Base-by-base conservation (phyloP, 768 basidiomycete genomes). In the Xerocomellus intermedius region DNA sequence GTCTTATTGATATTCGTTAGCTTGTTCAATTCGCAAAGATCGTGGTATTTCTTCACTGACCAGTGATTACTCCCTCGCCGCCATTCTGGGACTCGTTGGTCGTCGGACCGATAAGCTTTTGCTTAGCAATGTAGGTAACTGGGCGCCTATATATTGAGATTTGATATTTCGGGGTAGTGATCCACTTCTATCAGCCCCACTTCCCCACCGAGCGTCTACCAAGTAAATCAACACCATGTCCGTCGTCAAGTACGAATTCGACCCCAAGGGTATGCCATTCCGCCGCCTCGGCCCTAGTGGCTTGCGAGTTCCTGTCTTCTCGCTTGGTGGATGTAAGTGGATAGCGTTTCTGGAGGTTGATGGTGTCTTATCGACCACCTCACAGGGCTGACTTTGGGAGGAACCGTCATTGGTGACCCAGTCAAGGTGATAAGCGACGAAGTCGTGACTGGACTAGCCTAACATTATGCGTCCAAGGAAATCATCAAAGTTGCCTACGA, bases 401-500 rank as follows among this genome's bases (percentile, higher is more conserved):
- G 72, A 22, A 76, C 75, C 38, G 75, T 81, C 55, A 61, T 72
- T 26, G 81, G 81, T 22, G 81, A 83, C 56, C 74, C 76, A 52
- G 83, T 83, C 61, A 81, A 79, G 71, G 73, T 74, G n/a, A 63
- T 30, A 14, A 52, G 43, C 45, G 16, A 33, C 19, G 10, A 4
- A 13, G 5, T 17, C 14, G 12, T 42, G 12, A 26, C 16, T 21
- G 12, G 19, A 32, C 24, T 30, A 14, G 17, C 4, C 44, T 56
- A 9, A 59, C 45, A 9, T 30, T 0, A 22, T 8, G 19, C 14
- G 16, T 39, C 24, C 28, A 55, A 77, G 72, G 83, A 85, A 37
- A 77, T 82, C 55, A 74, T 85, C 72, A 78, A 79, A 65, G 67
- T 74, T 9, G 81, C 81, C 16, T 82, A 75, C 46, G 81, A 84